A percentile compares a stretch with the other conserved stretches of the same genome.
Conservation (phyloP, 805 yeast species). For the Pichia cabralensis region DNA sequence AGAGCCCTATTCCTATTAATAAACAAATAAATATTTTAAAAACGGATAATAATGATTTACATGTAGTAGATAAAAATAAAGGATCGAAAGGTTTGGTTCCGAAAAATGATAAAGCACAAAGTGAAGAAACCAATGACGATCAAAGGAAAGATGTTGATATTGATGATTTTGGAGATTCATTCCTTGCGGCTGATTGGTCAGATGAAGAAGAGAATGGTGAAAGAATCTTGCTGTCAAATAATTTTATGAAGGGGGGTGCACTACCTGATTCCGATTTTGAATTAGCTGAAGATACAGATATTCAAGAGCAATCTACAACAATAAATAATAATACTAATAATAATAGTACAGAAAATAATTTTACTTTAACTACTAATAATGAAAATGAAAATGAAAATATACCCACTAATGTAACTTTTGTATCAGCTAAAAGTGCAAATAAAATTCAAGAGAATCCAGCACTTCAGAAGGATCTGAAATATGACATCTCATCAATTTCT, state of each 20-base stretch:
- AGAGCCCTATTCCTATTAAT: too few species aligned
- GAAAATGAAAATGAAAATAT: constrained; percentile 10
- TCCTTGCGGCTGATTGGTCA: constrained; percentile 37
- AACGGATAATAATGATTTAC: too few species aligned
- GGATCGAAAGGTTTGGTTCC: too few species aligned
- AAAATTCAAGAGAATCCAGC: constrained; percentile 37
- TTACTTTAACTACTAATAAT: too few species aligned
- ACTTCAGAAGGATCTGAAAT: constrained; percentile 31
- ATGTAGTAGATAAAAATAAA: too few species aligned
- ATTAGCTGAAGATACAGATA: constrained; percentile 19
- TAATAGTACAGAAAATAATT: neutral
- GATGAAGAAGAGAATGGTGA: constrained; percentile 18
- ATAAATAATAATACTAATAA: neutral
- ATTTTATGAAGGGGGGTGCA: too few species aligned
- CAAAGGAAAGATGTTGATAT: constrained; percentile 1
- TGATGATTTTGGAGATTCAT: constrained; percentile 36
- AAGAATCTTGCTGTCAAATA: too few species aligned
- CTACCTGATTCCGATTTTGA: constrained; percentile 22
- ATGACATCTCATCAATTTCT: constrained; percentile 50
- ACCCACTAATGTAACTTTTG: constrained; percentile 32
- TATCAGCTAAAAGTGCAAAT: constrained; percentile 57
- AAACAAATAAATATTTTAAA: too few species aligned
- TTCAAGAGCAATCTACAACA: neutral
- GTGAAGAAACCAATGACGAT: neutral
- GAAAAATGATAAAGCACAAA: neutral